Base-by-base conservation (phyloP, 1,139 yeast species). In the Yamadazyma oceani region DNA sequence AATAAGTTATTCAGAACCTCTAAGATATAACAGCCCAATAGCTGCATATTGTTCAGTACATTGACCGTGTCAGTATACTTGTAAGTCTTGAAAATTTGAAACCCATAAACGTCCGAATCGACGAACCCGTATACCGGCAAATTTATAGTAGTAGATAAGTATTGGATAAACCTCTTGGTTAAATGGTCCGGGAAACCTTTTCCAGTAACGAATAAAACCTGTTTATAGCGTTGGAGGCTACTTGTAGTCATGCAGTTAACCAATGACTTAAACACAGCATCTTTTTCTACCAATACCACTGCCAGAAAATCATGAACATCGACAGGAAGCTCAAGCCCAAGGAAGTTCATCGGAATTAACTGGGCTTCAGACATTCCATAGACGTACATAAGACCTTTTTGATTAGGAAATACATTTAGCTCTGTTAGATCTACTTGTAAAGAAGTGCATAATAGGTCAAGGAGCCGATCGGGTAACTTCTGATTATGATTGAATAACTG, bases 71-170 rank as follows among this genome's bases (percentile, higher is more conserved):
- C 27, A 33, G 33, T 29, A 17, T 48, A 35, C 39, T 58, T 60
- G 41, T 57, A 68, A 22, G 58, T 72, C 25, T 67, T 61, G 45
- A 75, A 66, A 14, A 86, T 86, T 46, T 73, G 69, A 7, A 84
- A 53, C 0, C 95, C 95, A 56, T 81, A 78, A 1, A 87, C 80
- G 53, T 86, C 95, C 5, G 86, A 75, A 56, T 70, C 76, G 41
- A 68, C 60, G 43, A 69, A 69, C 0, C 56, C 66, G 11, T 53
- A 32, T 2, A 60, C 75, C 75, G 37, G 79, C 68, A 21, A 70
- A 42, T 3, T 34, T 12, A 31, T 28, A 9, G 31, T 11, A 4
- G 29, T 11, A 17, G 51, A 44, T 40, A 60, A 34, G 5, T 34
- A 19, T 15, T 37, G 33, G 3, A 62, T 53, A 40, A 64, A 63